phyloP scores from a whole-genome alignment of 148 eudicot genomes.

The Rhododendron kiyosumense region DNA sequence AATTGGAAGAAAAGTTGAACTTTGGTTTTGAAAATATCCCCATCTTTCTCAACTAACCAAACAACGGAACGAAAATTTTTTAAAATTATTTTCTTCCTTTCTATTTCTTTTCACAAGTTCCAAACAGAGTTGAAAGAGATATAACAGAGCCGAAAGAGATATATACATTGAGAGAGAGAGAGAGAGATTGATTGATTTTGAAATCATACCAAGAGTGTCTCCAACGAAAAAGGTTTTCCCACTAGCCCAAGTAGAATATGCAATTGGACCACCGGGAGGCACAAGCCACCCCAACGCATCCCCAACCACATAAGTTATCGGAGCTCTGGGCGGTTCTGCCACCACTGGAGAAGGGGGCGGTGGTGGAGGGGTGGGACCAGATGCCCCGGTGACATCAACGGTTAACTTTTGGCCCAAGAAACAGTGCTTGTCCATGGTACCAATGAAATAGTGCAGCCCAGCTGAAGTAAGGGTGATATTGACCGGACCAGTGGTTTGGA shows the following conservation, averaged over 20 bases:
- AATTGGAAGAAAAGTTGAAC: no score
- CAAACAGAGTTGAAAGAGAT: neutral
- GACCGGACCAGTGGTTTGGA: constrained; percentile 21
- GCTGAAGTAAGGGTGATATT: constrained; percentile 5
- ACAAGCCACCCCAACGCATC: constrained; percentile 21
- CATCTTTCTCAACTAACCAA: no score
- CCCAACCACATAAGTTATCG: constrained; percentile 18
- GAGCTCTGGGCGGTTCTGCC: neutral
- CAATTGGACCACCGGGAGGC: constrained; percentile 17
- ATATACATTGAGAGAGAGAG: no score
- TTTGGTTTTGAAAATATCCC: neutral
- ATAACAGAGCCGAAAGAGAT: neutral
- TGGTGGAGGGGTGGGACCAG: neutral
- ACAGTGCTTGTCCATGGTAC: constrained; percentile 21
- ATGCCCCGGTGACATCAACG: neutral
- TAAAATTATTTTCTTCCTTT: neutral
- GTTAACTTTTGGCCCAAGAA: constrained; percentile 17
- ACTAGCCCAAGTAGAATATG: constrained; percentile 19
- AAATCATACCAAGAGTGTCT: constrained; percentile 19
- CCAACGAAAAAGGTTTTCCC: constrained; percentile 18
- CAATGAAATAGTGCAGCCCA: constrained; percentile 27
- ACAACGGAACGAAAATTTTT: neutral
- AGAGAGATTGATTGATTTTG: neutral
- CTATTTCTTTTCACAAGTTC: neutral
- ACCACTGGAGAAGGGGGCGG: neutral